Conservation (phyloP, 148 eudicot genomes). For the Rhododendron vialii region DNA sequence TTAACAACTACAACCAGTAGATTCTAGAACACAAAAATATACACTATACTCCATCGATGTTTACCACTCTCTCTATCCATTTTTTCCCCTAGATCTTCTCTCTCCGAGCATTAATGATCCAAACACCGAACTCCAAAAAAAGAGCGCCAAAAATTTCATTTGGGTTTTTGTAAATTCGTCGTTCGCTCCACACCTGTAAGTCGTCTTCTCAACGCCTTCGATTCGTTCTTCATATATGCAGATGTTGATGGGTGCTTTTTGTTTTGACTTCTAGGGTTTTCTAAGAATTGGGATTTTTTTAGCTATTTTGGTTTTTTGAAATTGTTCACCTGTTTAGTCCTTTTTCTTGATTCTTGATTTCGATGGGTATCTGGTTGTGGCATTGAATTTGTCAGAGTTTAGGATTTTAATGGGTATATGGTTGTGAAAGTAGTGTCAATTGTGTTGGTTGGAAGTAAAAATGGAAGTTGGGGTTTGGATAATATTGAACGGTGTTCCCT, state of each 20-base stretch:
- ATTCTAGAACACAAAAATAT: not conserved
- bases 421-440: not conserved
- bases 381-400: not conserved
- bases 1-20: not conserved
- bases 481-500: not conserved
- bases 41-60: not conserved
- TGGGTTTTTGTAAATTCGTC: not conserved
- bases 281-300: not conserved
- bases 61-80: not conserved
- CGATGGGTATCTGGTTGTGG: not conserved
- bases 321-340: not conserved
- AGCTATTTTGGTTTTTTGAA: not conserved
- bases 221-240: not conserved
- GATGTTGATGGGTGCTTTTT: not conserved
- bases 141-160: slow-evolving; percentile 8
- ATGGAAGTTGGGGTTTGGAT: not conserved
- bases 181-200: not conserved
- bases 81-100: not conserved
- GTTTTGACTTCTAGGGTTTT: not conserved
- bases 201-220: not conserved
- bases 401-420: not conserved
- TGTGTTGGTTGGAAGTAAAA: not conserved
- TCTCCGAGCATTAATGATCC: not conserved
- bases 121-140: not conserved
- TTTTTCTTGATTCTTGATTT: not conserved